phyloP scores from a whole-genome alignment of 2,329 filamentous ascomycete species.

The Alternaria sp. region DNA sequence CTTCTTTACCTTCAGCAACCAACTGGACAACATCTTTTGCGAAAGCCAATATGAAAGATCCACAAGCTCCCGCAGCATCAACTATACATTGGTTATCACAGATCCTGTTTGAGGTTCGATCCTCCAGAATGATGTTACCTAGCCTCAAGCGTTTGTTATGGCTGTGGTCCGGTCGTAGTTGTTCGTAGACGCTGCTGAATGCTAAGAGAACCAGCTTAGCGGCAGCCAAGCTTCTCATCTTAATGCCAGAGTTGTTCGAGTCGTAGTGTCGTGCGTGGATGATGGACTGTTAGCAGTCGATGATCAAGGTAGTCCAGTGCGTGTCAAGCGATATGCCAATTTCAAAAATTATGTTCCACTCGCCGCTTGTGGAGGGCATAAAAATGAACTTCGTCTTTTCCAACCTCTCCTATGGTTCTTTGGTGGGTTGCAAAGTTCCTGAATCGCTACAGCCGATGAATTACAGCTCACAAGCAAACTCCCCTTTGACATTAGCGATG shows the following conservation, averaged over 20 bases:
- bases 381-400: conserved; percentile 4
- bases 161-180: not conserved
- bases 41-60: conserved; percentile 7
- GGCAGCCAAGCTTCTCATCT: not conserved
- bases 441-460: not conserved
- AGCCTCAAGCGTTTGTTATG: not conserved
- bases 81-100: no score
- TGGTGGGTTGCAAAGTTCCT: not conserved
- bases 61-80: not conserved
- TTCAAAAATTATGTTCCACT: not conserved
- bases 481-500: not conserved
- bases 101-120: not conserved
- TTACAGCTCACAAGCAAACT: not conserved
- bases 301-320: conserved; percentile 4
- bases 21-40: conserved; percentile 8
- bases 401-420: not conserved
- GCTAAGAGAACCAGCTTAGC: not conserved
- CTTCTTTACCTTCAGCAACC: conserved; percentile 4
- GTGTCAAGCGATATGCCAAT: not conserved
- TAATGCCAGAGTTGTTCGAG: not conserved
- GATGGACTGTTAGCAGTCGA: conserved; percentile 5
- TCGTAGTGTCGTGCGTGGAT: conserved; percentile 3
- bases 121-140: not conserved
- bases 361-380: not conserved
- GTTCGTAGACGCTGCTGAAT: not conserved